Evolutionary conservation across 2,329 filamentous ascomycete species (phyloP).

Genomic region (Rosellinia necatrix): DNA sequence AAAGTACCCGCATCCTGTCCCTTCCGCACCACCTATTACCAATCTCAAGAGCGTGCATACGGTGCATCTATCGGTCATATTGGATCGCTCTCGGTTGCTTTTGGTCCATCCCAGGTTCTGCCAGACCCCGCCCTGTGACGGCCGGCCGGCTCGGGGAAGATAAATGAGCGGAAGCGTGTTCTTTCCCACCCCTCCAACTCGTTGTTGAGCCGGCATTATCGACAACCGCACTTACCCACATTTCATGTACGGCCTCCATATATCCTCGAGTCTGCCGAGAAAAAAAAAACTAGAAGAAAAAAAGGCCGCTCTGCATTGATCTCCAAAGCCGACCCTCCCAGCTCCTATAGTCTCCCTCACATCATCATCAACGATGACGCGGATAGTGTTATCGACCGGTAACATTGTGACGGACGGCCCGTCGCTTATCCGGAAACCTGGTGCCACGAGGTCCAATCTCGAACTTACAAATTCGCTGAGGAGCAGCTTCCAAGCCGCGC

Average conservation of each 20-base stretch:
- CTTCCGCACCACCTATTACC: slow-evolving; percentile 15
- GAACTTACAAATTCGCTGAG: slow-evolving; percentile 89
- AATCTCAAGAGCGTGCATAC: slow-evolving; percentile 6
- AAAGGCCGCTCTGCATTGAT: not conserved
- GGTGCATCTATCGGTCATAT: not conserved
- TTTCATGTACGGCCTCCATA: no score
- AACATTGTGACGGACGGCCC: slow-evolving; percentile 87
- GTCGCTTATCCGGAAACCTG: slow-evolving; percentile 79
- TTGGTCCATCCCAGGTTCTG: not conserved
- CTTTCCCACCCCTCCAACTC: slow-evolving; percentile 19
- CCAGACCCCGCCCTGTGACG: slow-evolving; percentile 21
- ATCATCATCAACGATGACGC: slow-evolving; percentile 32
- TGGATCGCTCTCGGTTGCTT: slow-evolving; percentile 9
- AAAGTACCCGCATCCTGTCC: slow-evolving; percentile 20
- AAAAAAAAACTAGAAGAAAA: no score
- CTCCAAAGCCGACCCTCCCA: not conserved
- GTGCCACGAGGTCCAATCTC: slow-evolving; percentile 83
- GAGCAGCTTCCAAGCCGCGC: slow-evolving; percentile 77
- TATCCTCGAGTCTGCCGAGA: no score
- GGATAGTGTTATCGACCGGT: slow-evolving; percentile 39
- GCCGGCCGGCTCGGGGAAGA: slow-evolving; percentile 13
- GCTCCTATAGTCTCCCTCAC: not conserved
- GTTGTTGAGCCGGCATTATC: no score
- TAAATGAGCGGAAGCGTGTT: slow-evolving; percentile 11
- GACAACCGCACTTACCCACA: not conserved